Percentiles rank a stretch among this genome's conserved stretches.
Conservation (phyloP, 176 grass and related monocot genomes). For the Poa pratensis region DNA sequence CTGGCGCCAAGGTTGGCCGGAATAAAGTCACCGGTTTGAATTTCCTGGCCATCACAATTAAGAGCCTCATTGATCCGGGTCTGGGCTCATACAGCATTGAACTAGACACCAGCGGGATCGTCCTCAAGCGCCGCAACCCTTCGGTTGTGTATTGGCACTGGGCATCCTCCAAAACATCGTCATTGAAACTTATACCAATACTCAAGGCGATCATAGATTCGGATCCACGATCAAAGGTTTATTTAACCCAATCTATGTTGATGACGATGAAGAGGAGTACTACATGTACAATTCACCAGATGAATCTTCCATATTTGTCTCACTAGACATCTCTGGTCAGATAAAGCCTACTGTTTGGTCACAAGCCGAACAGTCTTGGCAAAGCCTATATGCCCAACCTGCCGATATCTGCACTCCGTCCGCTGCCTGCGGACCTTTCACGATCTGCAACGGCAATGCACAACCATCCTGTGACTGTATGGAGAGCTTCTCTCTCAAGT, state of each 20-base stretch:
- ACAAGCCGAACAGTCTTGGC: conserved; percentile 36
- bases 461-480: conserved; percentile 49
- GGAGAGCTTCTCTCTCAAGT: conserved; percentile 48
- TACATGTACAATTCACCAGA: conserved; percentile 52
- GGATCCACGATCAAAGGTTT: conserved; percentile 35
- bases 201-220: background rate
- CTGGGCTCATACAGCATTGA: conserved; percentile 44
- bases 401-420: conserved; percentile 43
- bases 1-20: conserved; percentile 51
- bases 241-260: conserved; percentile 36
- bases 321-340: conserved; percentile 50
- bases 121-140: conserved; percentile 18
- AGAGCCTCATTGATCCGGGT: conserved; percentile 35
- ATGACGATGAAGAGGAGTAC: conserved; percentile 44
- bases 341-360: conserved; percentile 50
- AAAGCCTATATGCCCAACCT: conserved; percentile 41
- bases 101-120: conserved; percentile 6
- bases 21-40: conserved; percentile 52
- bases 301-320: conserved; percentile 32
- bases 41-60: background rate
- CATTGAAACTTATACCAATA: conserved; percentile 42
- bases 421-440: conserved; percentile 59
- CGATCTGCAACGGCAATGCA: conserved; percentile 48
- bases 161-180: conserved; percentile 46
- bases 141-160: conserved; percentile 2